Evolutionary conservation across 1,284 basidiomycete genomes (phyloP).

Genomic region (Leccinum colubrinum): DNA sequence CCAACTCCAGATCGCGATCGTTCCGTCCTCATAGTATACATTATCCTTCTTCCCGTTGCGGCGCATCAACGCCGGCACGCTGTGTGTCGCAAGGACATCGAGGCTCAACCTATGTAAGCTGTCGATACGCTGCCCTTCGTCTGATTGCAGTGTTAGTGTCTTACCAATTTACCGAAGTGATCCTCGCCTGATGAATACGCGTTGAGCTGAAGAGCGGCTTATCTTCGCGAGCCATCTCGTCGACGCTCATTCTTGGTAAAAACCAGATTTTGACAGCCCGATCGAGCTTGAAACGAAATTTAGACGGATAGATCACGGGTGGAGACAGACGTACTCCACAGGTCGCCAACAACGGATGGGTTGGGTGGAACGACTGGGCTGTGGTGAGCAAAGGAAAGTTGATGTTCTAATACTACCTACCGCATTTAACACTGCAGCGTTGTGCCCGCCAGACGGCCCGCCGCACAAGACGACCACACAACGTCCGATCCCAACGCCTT

Average conservation of each 20-base stretch:
- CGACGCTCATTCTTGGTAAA: conserved; percentile 35
- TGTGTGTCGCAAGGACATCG: conserved; percentile 60
- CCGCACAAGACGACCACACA: conserved; percentile 66
- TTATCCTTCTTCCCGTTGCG: conserved; percentile 30
- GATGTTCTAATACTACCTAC: conserved; percentile 37
- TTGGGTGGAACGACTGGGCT: conserved; percentile 61
- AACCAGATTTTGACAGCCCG: conserved; percentile 72
- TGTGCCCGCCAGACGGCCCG: conserved; percentile 68
- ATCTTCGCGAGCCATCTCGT: conserved; percentile 55
- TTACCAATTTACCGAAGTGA: conserved; percentile 64
- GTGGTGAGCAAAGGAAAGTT: conserved; percentile 9
- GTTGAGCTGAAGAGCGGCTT: conserved; percentile 71
- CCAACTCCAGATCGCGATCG: conserved; percentile 65
- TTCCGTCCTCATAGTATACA: conserved; percentile 45
- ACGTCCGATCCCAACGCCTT: conserved; percentile 59
- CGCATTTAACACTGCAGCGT: conserved; percentile 61
- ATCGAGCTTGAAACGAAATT: conserved; percentile 50
- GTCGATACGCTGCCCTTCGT: background rate
- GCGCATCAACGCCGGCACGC: conserved; percentile 57
- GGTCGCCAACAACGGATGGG: conserved; percentile 63
- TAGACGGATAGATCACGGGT: conserved; percentile 6
- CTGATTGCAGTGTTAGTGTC: background rate
- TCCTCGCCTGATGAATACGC: conserved; percentile 61
- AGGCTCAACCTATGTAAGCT: conserved; percentile 48
- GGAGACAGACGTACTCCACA: conserved; percentile 54